phyloP scores from a whole-genome alignment of 169 alveolate genomes.

The Plasmodium adleri region DNA sequence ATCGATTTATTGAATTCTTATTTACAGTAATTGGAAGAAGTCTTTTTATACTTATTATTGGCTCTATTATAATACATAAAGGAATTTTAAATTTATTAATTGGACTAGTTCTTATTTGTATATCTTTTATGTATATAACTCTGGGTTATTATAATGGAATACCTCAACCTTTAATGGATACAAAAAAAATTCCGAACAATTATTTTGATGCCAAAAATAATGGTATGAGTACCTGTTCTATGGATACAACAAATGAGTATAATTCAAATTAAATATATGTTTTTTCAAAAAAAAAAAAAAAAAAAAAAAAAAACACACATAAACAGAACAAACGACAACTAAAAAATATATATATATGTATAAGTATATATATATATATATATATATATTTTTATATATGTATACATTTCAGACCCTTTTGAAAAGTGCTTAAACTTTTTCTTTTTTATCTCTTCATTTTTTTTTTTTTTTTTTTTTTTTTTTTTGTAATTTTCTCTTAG shows the following conservation, averaged over 20 bases:
- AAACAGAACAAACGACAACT: neutral
- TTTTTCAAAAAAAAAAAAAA: too few relatives aligned
- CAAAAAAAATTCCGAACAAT: neutral
- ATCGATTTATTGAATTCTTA: conserved; percentile 43
- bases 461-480: neutral
- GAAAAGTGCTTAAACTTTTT: too few relatives aligned
- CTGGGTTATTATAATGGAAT: conserved; percentile 60
- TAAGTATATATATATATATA: conserved; percentile 19
- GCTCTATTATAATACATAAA: conserved; percentile 36
- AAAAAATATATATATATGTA: too few relatives aligned
- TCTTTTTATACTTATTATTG: conserved; percentile 53
- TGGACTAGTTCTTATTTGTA: conserved; percentile 21
- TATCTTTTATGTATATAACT: conserved; percentile 26
- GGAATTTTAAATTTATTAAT: conserved; percentile 18
- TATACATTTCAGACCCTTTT: too few relatives aligned
- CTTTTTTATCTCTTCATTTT: neutral
- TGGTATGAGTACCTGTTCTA: conserved; percentile 28
- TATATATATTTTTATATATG: neutral
- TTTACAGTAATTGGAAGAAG: conserved; percentile 71
- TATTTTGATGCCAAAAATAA: conserved; percentile 26
- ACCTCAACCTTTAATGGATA: conserved; percentile 41
- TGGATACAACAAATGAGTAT: conserved; percentile 45
- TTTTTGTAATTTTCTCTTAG: too few relatives aligned
- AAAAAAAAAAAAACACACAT: too few relatives aligned
- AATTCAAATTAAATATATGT: neutral